Evolutionary conservation across 495 filamentous ascomycete species (phyloP).

Genomic region (Aspergillus baeticus): DNA sequence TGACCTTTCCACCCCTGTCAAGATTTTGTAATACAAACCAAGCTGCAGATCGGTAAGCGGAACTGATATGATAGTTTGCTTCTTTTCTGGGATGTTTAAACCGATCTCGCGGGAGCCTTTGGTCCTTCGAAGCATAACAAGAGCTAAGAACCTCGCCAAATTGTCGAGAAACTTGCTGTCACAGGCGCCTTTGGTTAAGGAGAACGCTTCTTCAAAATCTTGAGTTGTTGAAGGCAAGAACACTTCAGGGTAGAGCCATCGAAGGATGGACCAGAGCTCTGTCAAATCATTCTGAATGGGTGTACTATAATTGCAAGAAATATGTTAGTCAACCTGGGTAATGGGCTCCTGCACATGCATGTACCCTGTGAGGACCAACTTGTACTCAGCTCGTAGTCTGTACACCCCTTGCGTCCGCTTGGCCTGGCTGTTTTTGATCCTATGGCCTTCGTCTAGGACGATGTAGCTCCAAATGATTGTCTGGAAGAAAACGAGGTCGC

Average conservation of each 20-base stretch:
- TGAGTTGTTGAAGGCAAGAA: constrained; percentile 51
- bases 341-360: not conserved
- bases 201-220: constrained; percentile 58
- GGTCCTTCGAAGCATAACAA: constrained; percentile 63
- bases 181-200: constrained; percentile 55
- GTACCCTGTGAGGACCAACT: constrained; percentile 59
- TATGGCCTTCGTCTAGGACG: constrained; percentile 60
- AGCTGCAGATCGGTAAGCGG: constrained; percentile 62
- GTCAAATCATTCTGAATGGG: constrained; percentile 64
- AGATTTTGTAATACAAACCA: constrained; percentile 59
- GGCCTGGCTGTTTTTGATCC: constrained; percentile 57
- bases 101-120: constrained; percentile 60
- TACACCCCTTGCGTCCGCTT: constrained; percentile 51
- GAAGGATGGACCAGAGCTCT: constrained; percentile 62
- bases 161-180: constrained; percentile 53
- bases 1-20: constrained; percentile 53
- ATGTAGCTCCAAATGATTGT: constrained; percentile 57
- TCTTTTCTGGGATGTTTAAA: constrained; percentile 58
- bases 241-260: constrained; percentile 64
- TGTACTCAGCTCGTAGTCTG: constrained; percentile 52
- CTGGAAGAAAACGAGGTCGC: constrained; percentile 59
- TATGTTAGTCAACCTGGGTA: not conserved
- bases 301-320: constrained; percentile 34
- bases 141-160: constrained; percentile 51
- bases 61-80: constrained; percentile 58